Percentiles rank a stretch among this genome's conserved stretches.
These are phyloP conservation scores for Botrytis deweyae DNA, from an alignment of 2,329 filamentous ascomycete species.

Conservation along the genomic window DNA sequence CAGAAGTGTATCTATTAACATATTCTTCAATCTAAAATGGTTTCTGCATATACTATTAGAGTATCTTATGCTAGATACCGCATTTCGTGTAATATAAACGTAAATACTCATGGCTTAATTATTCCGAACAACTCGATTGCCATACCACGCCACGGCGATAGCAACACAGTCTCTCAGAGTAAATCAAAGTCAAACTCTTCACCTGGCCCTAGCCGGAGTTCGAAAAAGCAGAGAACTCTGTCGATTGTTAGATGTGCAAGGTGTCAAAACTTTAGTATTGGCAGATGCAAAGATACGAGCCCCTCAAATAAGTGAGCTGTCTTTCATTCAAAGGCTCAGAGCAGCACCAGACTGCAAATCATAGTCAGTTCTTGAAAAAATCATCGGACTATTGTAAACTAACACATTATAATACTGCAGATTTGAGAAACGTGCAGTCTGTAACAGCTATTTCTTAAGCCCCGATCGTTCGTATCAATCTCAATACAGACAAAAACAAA, in stretches of 20 bases:
- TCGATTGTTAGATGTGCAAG: neutral
- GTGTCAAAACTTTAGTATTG: neutral
- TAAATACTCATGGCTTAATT: neutral
- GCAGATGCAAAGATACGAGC: neutral
- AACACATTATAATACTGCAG: neutral
- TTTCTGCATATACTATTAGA: fast-evolving
- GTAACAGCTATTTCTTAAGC: too few species aligned
- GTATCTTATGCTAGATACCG: fast-evolving
- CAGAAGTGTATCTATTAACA: neutral
- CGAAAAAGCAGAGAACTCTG: neutral
- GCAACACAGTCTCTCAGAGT: neutral
- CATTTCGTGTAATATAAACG: neutral
- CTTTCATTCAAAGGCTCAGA: neutral
- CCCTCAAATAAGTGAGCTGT: fast-evolving
- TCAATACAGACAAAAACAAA: too few species aligned
- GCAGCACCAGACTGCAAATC: neutral
- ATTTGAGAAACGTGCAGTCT: neutral
- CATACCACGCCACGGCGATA: neutral
- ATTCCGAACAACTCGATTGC: neutral
- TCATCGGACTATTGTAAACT: neutral
- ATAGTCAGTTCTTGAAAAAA: neutral
- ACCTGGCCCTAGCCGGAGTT: neutral
- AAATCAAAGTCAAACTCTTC: neutral
- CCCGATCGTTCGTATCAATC: too few species aligned
- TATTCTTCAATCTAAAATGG: neutral